Evolutionary conservation across 192 early-diverging fungal species (phyloP), one percentile per base, ranked within the genome.

Genomic region (Rhizoclosmatium globosum): DNA sequence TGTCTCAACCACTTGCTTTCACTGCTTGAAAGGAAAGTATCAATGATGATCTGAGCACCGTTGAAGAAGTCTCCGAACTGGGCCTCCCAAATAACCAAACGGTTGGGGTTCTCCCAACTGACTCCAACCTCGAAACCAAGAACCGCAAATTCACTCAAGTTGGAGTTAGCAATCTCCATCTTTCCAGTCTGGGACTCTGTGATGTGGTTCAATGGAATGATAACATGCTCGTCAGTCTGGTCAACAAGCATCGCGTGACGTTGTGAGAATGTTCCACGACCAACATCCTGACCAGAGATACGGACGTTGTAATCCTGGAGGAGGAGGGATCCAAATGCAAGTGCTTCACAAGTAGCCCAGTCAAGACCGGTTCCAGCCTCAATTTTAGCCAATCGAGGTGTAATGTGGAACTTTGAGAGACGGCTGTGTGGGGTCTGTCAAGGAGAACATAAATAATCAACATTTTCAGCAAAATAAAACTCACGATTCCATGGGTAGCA

Each of bases 31-130:
- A 99, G 79, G 82, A 93, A 98, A 13, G 95, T 96, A 85, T 99
- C 97, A 76, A 98, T 93, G 23, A 96, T 94, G 50, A 98, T 95
- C 80, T 99, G 72, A 31, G 72, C 72, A 15, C 94, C 94, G 81
- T 98, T 98, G 90, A 95, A 95, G 81, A 99, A 99, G 83, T 99
- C 97, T 68, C 97, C 97, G 84, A 98, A 99, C 85, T 99, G 97
- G 1, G 96, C 96, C 80, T 98, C 97, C 97, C 97, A 99, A 57
- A 99, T 94, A 58, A 91, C 91, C n/a, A 99, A 85, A 4, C 89
- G 83, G 57, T 94, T 89, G 17, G 97, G 97, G 38, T 90, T 92
- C 81, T 96, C 96, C 82, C 92, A 92, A 3, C 95, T 96, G 80
- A 96, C 93, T 64, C 97, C 97, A 77, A 95, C 94, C 82, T 99